phyloP scores from a whole-genome alignment of 1,284 basidiomycete genomes.

The Thecaphora thlaspeos region DNA sequence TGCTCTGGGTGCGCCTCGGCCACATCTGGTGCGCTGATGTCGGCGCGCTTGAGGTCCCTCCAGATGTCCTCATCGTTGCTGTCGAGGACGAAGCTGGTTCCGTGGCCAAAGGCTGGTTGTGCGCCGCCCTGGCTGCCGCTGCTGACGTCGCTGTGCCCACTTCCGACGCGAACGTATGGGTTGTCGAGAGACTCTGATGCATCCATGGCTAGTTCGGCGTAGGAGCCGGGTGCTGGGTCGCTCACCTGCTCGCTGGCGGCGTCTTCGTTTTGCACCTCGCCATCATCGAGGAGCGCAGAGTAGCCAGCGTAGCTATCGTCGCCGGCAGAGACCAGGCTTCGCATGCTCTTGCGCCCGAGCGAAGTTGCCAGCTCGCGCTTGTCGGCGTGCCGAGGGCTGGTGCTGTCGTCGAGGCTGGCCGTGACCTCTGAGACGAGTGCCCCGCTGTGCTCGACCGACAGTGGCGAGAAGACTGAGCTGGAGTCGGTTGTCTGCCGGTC shows the following conservation, averaged over 20 bases:
- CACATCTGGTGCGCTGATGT: constrained; percentile 8
- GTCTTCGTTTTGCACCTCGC: neutral
- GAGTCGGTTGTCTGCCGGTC: too few species aligned
- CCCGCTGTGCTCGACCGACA: too few species aligned
- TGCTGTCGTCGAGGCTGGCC: too few species aligned
- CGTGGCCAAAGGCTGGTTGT: neutral
- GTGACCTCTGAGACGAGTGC: too few species aligned
- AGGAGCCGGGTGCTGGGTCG: too few species aligned
- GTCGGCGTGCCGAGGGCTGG: neutral
- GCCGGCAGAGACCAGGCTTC: neutral
- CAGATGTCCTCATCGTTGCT: constrained; percentile 24
- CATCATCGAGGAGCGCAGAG: constrained; percentile 12
- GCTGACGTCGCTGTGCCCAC: neutral
- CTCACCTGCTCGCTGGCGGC: neutral
- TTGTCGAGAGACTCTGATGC: too few species aligned
- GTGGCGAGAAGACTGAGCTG: too few species aligned
- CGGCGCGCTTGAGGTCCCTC: constrained; percentile 15
- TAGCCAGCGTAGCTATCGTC: constrained; percentile 11
- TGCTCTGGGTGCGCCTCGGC: too few species aligned
- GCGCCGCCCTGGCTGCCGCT: too few species aligned
- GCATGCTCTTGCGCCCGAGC: neutral
- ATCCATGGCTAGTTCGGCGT: too few species aligned
- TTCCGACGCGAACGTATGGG: neutral
- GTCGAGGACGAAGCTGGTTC: constrained; percentile 9
- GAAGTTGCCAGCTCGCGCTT: neutral